Conservation (phyloP, 345 rosid genomes). For the Populus alba region DNA sequence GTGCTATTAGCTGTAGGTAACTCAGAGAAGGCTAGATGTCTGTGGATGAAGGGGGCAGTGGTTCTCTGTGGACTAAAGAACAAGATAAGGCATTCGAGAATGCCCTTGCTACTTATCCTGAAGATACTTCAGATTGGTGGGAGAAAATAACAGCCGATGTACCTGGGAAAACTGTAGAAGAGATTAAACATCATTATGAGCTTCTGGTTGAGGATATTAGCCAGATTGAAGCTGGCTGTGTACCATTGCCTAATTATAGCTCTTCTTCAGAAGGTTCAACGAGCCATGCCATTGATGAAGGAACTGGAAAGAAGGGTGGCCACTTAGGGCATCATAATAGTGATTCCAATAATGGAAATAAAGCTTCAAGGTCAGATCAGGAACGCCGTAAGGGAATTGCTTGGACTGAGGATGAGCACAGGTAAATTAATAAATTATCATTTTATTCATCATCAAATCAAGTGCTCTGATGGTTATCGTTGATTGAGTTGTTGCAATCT, state of each 20-base stretch:
- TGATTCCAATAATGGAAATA: no score
- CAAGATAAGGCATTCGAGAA: not conserved
- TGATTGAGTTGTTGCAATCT: not conserved
- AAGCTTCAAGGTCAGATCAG: no score
- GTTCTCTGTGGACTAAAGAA: slow-evolving; percentile 40
- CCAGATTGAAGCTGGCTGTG: not conserved
- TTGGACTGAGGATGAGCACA: slow-evolving; percentile 5
- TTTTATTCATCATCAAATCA: no score
- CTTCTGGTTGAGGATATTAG: not conserved
- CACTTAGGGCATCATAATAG: no score
- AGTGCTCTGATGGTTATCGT: no score
- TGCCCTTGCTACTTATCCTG: not conserved
- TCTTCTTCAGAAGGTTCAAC: not conserved
- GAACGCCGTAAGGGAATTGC: no score
- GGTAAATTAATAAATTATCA: slow-evolving; percentile 4
- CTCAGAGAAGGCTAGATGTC: slow-evolving; percentile 24
- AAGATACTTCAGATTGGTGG: not conserved
- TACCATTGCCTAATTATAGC: not conserved
- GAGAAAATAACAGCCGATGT: not conserved
- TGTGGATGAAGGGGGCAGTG: slow-evolving; percentile 58
- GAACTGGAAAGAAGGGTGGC: no score
- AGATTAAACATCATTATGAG: not conserved
- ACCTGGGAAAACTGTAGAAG: not conserved
- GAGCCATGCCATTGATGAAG: not conserved
- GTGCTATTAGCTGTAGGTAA: slow-evolving; percentile 16